Percentiles rank a stretch among this genome's conserved stretches.
Evolutionary conservation across 2,329 filamentous ascomycete genomes (phyloP).

Genomic region (Fusarium sp.): DNA sequence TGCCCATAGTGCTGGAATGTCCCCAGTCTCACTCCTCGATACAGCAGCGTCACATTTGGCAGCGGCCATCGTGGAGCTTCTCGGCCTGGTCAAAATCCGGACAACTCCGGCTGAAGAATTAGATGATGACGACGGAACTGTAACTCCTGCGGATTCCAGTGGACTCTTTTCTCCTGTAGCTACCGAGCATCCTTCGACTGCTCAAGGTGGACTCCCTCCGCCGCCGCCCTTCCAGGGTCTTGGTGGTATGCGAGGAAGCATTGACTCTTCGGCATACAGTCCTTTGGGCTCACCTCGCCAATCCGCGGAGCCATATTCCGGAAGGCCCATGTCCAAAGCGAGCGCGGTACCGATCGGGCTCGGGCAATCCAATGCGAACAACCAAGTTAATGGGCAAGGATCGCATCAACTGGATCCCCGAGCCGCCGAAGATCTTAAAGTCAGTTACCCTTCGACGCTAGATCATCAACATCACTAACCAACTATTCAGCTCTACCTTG

Average conservation of each 20-base stretch:
- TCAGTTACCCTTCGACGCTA: conserved; percentile 22
- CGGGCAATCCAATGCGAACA: conserved; percentile 49
- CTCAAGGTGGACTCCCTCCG: conserved; percentile 56
- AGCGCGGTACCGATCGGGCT: conserved; percentile 52
- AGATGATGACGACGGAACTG: conserved; percentile 75
- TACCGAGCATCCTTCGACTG: conserved; percentile 47
- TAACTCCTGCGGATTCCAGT: conserved; percentile 72
- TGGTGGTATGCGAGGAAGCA: conserved; percentile 66
- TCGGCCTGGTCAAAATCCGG: conserved; percentile 85
- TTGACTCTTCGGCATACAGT: conserved; percentile 79
- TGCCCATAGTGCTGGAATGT: conserved; percentile 81
- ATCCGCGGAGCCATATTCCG: conserved; percentile 58
- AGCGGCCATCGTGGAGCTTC: conserved; percentile 83
- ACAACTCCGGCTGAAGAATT: conserved; percentile 78
- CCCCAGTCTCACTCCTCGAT: conserved; percentile 91
- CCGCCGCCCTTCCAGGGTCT: conserved; percentile 68
- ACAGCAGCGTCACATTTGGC: conserved; percentile 92
- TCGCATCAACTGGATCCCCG: conserved; percentile 51
- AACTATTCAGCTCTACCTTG: conserved; percentile 72
- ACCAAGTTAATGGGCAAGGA: conserved; percentile 52
- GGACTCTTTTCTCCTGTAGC: conserved; percentile 73
- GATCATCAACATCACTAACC: conserved; percentile 2
- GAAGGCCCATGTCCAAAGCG: conserved; percentile 39
- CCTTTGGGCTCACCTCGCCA: conserved; percentile 74
- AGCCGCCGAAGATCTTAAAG: conserved; percentile 61